These are phyloP conservation scores for Talaromyces sp. DNA, from an alignment of 2,329 filamentous ascomycete genomes.

Conservation along the genomic window DNA sequence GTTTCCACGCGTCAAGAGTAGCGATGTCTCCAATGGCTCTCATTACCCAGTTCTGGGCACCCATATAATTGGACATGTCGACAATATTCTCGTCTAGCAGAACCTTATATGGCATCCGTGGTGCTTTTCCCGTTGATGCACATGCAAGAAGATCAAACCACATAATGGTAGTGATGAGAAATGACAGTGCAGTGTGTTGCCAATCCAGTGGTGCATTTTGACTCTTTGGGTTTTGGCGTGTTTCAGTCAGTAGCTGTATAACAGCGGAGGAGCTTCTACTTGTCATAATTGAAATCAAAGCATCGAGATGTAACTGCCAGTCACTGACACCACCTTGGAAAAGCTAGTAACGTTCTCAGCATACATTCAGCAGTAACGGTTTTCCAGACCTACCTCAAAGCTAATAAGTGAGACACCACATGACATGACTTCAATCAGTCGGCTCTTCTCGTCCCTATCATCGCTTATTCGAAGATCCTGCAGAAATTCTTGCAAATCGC, in stretches of 20 bases:
- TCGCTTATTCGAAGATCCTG: conserved; percentile 8
- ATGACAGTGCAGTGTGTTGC: conserved; percentile 11
- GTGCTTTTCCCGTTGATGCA: conserved; percentile 11
- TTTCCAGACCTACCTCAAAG: conserved; percentile 10
- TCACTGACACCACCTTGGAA: conserved; percentile 15
- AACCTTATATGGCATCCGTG: conserved; percentile 7
- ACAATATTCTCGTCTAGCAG: conserved; percentile 6
- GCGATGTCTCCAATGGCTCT: conserved; percentile 12
- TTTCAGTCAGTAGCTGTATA: background rate
- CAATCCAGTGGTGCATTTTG: background rate
- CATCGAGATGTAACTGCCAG: conserved; percentile 15
- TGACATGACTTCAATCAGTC: conserved; percentile 12
- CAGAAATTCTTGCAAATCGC: conserved; percentile 12
- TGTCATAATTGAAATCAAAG: conserved; percentile 10
- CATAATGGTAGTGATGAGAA: conserved; percentile 11
- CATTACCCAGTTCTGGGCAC: conserved; percentile 14
- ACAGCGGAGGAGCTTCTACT: conserved; percentile 1
- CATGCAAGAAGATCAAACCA: conserved; percentile 15
- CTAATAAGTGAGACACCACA: conserved; percentile 15
- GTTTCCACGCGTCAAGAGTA: conserved; percentile 7
- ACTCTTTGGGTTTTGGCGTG: background rate
- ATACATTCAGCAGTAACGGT: background rate
- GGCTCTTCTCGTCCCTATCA: conserved; percentile 1
- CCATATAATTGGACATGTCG: conserved; percentile 12
- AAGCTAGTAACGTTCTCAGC: conserved; percentile 4